Percentiles rank a stretch among this genome's conserved stretches.
Evolutionary conservation across 164 flowering plant genomes (phyloP).

Genomic region (Macadamia tetraphylla): DNA sequence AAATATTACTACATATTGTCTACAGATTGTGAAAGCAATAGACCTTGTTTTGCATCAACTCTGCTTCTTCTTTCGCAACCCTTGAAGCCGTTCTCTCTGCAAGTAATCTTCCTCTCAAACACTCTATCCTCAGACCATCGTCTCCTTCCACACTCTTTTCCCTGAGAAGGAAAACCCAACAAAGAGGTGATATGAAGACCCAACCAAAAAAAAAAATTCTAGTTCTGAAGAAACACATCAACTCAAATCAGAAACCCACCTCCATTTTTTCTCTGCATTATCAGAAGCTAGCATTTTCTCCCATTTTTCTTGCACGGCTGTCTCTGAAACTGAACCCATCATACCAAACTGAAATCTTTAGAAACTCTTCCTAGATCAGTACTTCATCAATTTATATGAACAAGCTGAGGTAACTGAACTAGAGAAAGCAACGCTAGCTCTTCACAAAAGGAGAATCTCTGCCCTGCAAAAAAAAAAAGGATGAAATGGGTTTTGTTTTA

Average conservation of each 20-base stretch:
- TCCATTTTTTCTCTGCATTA: conserved; percentile 26
- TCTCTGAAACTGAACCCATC: neutral
- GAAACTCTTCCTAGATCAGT: neutral
- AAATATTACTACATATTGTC: neutral
- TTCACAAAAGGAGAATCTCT: conserved; percentile 3
- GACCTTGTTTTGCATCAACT: conserved; percentile 54
- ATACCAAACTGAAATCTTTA: too few species aligned
- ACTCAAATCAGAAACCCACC: conserved; percentile 27
- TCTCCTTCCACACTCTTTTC: conserved; percentile 45
- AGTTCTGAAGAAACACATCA: neutral
- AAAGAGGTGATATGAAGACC: neutral
- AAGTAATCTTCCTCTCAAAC: conserved; percentile 76
- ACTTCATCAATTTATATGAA: neutral
- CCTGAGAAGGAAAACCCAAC: conserved; percentile 23
- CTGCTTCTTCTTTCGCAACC: conserved; percentile 53
- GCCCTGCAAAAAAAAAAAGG: conserved; percentile 5
- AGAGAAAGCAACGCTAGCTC: neutral
- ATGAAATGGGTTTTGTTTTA: neutral
- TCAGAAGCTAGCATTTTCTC: conserved; percentile 16
- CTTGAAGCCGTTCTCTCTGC: conserved; percentile 78
- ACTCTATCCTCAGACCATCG: conserved; percentile 56
- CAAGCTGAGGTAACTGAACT: neutral
- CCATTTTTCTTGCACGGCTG: conserved; percentile 2
- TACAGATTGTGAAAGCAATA: neutral
- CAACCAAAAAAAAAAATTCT: too few species aligned